These are phyloP conservation scores for Chrysoporthe cubensis DNA, from an alignment of 2,329 filamentous ascomycete species.

Conservation along the genomic window DNA sequence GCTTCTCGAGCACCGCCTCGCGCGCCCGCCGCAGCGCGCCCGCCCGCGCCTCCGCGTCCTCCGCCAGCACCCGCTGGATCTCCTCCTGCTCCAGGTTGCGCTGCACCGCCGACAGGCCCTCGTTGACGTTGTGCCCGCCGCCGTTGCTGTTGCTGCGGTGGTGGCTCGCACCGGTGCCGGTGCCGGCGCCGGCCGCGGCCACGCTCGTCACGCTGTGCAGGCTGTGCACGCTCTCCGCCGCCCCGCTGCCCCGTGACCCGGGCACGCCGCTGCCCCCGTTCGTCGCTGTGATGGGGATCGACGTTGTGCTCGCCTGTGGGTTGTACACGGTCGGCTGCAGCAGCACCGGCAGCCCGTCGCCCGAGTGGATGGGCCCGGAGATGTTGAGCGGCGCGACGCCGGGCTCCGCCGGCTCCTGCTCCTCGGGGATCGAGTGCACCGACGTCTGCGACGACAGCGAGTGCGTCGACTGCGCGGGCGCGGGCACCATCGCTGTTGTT, in stretches of 20 bases:
- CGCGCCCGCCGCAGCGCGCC: conserved; percentile 62
- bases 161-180: too few relatives aligned
- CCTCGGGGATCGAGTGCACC: conserved; percentile 6
- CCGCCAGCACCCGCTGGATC: conserved; percentile 57
- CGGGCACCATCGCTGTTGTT: too few relatives aligned
- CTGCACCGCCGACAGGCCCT: conserved; percentile 60
- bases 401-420: conserved; percentile 6
- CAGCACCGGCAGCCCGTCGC: conserved; percentile 53
- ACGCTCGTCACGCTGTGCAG: not conserved
- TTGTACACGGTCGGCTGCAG: conserved; percentile 63
- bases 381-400: conserved; percentile 41
- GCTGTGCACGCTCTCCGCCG: conserved; percentile 10
- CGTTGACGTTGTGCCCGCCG: conserved; percentile 38
- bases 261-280: conserved; percentile 17
- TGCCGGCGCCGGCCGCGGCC: not conserved
- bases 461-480: conserved; percentile 21
- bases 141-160: conserved; percentile 1
- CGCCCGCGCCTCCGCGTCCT: conserved; percentile 58
- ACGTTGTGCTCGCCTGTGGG: conserved; percentile 38
- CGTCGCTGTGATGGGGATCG: conserved; percentile 29
- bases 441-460: conserved; percentile 24
- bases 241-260: conserved; percentile 20
- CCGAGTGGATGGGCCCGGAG: conserved; percentile 52
- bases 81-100: conserved; percentile 62
- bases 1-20: conserved; percentile 62